A percentile compares a stretch with the other conserved stretches of the same genome.
Conservation (phyloP, 2,329 filamentous ascomycete genomes). For the Cryoendolithus antarcticus region DNA sequence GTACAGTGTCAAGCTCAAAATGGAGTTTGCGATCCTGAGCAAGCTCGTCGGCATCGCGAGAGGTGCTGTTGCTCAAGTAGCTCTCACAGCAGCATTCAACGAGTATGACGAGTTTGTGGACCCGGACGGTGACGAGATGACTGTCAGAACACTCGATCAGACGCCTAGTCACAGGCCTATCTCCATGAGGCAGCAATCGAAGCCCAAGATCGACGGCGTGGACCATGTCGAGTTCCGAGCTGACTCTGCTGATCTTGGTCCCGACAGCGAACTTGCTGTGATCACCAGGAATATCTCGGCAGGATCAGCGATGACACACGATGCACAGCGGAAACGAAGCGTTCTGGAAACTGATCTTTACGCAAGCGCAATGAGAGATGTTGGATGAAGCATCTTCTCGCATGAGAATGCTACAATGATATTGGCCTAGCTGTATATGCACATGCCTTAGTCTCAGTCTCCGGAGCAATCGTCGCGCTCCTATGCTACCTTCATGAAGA, state of each 20-base stretch:
- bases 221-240: conserved; percentile 1
- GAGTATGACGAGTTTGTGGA: background rate
- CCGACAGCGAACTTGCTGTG: background rate
- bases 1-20: conserved; percentile 28
- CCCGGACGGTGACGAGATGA: background rate
- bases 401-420: no score
- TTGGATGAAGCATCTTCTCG: no score
- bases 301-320: background rate
- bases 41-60: conserved; percentile 11
- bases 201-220: conserved; percentile 1
- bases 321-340: conserved; percentile 1
- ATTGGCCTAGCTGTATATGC: no score
- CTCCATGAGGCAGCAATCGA: background rate
- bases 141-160: background rate
- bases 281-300: background rate
- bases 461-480: no score
- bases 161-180: background rate
- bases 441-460: no score
- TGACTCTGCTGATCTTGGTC: background rate
- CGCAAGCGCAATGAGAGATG: conserved; percentile 1
- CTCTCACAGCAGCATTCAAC: conserved; percentile 3
- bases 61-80: background rate
- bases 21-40: conserved; percentile 41
- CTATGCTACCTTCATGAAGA: no score
- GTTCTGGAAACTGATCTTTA: conserved; percentile 3